phyloP scores from a whole-genome alignment of 148 eudicot genomes.

The Amaranthus cruentus region DNA sequence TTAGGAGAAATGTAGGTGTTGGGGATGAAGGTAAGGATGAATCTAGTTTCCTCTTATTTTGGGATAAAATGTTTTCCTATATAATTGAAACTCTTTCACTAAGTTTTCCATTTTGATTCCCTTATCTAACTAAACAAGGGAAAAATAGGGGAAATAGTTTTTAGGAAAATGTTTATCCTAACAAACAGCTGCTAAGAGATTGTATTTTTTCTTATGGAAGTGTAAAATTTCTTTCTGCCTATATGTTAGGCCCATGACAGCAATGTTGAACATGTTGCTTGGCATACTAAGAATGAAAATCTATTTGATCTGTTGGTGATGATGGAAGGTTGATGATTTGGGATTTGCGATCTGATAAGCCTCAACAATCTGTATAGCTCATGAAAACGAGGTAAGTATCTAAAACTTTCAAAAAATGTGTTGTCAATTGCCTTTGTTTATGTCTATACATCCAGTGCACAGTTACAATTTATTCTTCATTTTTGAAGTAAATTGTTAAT shows the following conservation, averaged over 20 bases:
- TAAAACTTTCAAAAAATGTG: neutral
- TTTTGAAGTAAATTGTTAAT: neutral
- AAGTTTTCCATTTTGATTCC: too few relatives aligned
- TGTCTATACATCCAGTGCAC: too few relatives aligned
- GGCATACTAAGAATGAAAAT: conserved; percentile 78
- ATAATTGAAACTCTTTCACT: too few relatives aligned
- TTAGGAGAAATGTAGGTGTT: too few relatives aligned
- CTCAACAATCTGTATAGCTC: conserved; percentile 69
- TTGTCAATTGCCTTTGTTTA: too few relatives aligned
- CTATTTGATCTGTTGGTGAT: conserved; percentile 89
- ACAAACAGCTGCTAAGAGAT: too few relatives aligned
- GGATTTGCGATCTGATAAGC: conserved; percentile 83
- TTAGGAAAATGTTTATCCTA: too few relatives aligned
- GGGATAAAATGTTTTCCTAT: too few relatives aligned
- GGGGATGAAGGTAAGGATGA: too few relatives aligned
- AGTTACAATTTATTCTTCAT: neutral
- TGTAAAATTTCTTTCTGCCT: neutral
- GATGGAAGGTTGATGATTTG: conserved; percentile 78
- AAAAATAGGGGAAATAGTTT: too few relatives aligned
- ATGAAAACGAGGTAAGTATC: conserved; percentile 73
- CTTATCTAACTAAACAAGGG: too few relatives aligned
- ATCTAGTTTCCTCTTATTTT: too few relatives aligned
- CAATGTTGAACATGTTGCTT: conserved; percentile 82
- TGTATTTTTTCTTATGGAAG: neutral
- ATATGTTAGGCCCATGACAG: conserved; percentile 63